Evolutionary conservation across 208 protist genomes (phyloP), one percentile per base, ranked within the genome.

Genomic region (Phytomonas francai): DNA sequence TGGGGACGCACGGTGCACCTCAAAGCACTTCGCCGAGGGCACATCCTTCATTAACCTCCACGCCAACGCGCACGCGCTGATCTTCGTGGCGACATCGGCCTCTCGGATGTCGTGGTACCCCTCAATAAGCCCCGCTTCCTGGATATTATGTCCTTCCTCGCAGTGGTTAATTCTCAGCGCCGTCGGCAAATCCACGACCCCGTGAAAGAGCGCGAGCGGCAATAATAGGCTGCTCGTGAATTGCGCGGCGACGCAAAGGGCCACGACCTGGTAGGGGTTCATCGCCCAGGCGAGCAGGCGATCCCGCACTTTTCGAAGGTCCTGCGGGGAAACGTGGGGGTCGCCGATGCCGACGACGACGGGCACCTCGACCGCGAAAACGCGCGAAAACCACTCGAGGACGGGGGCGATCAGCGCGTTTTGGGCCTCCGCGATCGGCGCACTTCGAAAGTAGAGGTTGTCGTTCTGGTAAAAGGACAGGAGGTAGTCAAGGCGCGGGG

Each of bases 71-170:
- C 84, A 93, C 12, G 92, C 92, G 49, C 85, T 89, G 2, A 97
- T 87, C 71, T 97, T 97, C 36, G 86, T 86, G 27, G 91, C 84
- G 0, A 79, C 83, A 68, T 97, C 92, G 11, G 84, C 85, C 62
- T 97, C 85, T 30, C 92, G 83, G 71, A 97, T 95, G 60, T 97
- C 92, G 60, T 97, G 92, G 81, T 97, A 97, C 29, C 92, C 92
- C 70, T 93, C 85, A 42, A 97, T 83, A 30, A 81, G 16, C 3
- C 86, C 90, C 12, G 83, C 78, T 73, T 82, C 77, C 4, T 36
- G 45, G 11, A 90, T 83, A 71, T 94, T 96, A 65, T 95, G 82
- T n/a, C 74, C 30, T 68, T 97, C 92, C 77, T 97, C 92, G 6
- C 88, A 83, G 3, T 79, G 72, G 73, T 94, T 97, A 67, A 96